A percentile compares a stretch with the other conserved stretches of the same genome.
These are phyloP conservation scores for Holtermanniella nyarrowii DNA, from an alignment of 768 basidiomycete species.

Conservation along the genomic window DNA sequence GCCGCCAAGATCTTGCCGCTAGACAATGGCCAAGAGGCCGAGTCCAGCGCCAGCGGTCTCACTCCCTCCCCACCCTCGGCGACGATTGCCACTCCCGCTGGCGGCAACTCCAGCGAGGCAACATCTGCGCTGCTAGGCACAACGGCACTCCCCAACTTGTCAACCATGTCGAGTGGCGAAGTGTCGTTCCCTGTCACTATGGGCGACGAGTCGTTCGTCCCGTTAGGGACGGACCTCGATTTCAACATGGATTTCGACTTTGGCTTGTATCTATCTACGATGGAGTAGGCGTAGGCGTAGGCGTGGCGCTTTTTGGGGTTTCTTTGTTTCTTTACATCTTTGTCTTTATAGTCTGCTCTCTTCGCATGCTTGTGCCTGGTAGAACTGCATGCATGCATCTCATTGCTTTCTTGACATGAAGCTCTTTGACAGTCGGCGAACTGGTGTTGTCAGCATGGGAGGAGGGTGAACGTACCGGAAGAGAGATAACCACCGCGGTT, in stretches of 20 bases:
- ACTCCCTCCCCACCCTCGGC: slow-evolving; percentile 20
- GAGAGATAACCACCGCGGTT: neutral
- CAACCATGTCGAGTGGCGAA: slow-evolving; percentile 1
- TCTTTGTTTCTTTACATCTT: too few species aligned
- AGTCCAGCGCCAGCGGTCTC: slow-evolving; percentile 7
- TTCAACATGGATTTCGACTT: slow-evolving; percentile 19
- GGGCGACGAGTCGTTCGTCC: slow-evolving; percentile 6
- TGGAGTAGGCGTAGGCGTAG: slow-evolving; percentile 14
- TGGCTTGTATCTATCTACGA: slow-evolving; percentile 23
- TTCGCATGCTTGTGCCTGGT: too few species aligned
- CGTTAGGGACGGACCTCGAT: slow-evolving; percentile 4
- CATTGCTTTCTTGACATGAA: too few species aligned
- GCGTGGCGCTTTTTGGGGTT: too few species aligned
- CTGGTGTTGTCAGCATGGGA: too few species aligned
- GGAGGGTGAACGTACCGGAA: too few species aligned
- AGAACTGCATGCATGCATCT: too few species aligned
- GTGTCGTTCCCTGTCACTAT: slow-evolving; percentile 5
- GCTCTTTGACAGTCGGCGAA: too few species aligned
- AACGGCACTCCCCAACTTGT: slow-evolving; percentile 1
- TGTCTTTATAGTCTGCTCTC: too few species aligned
- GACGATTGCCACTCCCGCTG: slow-evolving; percentile 10
- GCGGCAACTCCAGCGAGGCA: slow-evolving; percentile 1
- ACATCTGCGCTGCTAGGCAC: neutral
- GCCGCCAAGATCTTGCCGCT: slow-evolving; percentile 9
- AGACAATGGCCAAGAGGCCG: neutral